These are phyloP conservation scores for Aquilaria malaccensis DNA, from an alignment of 345 rosid genomes.

Conservation along the genomic window DNA sequence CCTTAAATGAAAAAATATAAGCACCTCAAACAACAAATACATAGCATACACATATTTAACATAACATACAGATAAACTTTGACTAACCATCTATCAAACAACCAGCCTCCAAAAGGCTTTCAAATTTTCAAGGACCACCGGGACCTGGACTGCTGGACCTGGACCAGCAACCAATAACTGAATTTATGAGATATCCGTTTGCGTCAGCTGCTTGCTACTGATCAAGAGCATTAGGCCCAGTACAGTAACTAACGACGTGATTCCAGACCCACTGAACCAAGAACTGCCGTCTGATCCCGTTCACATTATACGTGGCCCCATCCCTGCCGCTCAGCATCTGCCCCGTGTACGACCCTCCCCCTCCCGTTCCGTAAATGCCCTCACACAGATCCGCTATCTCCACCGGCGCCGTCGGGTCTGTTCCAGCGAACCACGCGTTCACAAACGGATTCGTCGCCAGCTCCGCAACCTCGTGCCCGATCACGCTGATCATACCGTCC, in stretches of 20 bases:
- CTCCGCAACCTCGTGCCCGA: conserved; percentile 86
- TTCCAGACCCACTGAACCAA: conserved; percentile 92
- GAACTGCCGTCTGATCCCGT: conserved; percentile 68
- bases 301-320: conserved; percentile 76
- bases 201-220: conserved; percentile 14
- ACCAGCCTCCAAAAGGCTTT: too few relatives aligned
- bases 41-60: too few relatives aligned
- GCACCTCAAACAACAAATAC: too few relatives aligned
- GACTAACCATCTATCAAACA: too few relatives aligned
- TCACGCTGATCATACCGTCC: conserved; percentile 88
- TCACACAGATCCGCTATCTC: conserved; percentile 86
- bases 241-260: conserved; percentile 60
- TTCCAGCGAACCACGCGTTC: conserved; percentile 90
- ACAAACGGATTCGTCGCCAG: conserved; percentile 84
- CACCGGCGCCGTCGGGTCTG: conserved; percentile 72
- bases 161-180: too few relatives aligned
- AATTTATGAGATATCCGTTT: too few relatives aligned
- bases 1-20: too few relatives aligned
- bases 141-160: too few relatives aligned
- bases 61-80: too few relatives aligned
- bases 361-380: conserved; percentile 90
- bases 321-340: conserved; percentile 49
- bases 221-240: conserved; percentile 86
- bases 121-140: too few relatives aligned
- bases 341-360: conserved; percentile 89